Base-by-base conservation (phyloP, 1,284 basidiomycete species). In the Sporisorium reilianum region DNA sequence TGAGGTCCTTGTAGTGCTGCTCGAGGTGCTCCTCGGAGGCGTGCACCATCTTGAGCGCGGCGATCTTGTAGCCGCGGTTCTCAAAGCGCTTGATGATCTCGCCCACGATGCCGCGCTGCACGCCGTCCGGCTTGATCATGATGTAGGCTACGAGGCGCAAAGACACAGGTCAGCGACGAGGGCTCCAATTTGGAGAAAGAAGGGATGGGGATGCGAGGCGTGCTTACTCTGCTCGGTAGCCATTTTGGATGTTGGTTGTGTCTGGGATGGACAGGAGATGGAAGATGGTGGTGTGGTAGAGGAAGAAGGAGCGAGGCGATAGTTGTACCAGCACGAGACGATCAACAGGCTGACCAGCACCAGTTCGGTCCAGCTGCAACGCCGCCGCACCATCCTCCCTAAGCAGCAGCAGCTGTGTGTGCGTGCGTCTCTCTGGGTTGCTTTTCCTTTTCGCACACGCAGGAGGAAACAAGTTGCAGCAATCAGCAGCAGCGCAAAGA, bases 121-220 rank as follows among this genome's bases (percentile, higher is more conserved):
- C 81, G 66, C 83, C 82, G 73, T 84, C 82, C 25, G 82, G 81
- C 79, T 84, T 83, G 72, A 82, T 77, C 82, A 84, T 84, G 64
- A 81, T 81, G 80, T 75, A 81, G 57, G 80, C 79, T 81, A 56
- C 55, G n/a, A 4, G 22, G 16, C 30, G 23, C 22, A 5, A 54
- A 12, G 26, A 23, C 14, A 30, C n/a, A 9, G n/a, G 38, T 41
- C 38, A 41, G 38, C n/a, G 18, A 9, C 6, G 12, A 12, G n/a
- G 14, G 18, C 14, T 18, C 36, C 25, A 38, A 38, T 4, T 14
- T 3, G n/a, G 28, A 20, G 32, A 26, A 22, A 12, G 48, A 12
- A n/a, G 28, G 34, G 46, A 20, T 18, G 28, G 11, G 23, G 20
- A 20, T 12, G 36, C 4, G 9, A 38, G n/a, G 28, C 9, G 34